phyloP scores from a whole-genome alignment of 164 flowering plant species.

The Sextonia rubra region DNA sequence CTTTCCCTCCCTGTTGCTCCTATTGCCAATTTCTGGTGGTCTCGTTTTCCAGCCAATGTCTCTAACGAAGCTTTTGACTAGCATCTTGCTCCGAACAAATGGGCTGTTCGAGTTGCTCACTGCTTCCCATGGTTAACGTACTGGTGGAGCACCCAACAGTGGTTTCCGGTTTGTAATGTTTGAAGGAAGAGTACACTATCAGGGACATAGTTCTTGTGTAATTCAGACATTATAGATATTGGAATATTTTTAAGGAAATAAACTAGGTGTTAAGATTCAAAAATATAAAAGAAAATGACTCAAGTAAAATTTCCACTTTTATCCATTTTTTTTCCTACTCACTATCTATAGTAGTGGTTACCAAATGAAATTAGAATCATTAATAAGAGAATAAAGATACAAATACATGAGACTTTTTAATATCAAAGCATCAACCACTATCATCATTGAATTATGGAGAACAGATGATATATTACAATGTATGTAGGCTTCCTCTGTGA shows the following conservation, averaged over 20 bases:
- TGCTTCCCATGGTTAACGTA: slow-evolving; percentile 67
- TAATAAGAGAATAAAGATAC: background rate
- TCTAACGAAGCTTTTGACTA: slow-evolving; percentile 45
- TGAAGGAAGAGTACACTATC: slow-evolving; percentile 2
- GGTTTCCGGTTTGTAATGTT: slow-evolving; percentile 50
- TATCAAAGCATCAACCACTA: too few species aligned
- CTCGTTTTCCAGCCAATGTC: slow-evolving; percentile 60
- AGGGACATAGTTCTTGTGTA: slow-evolving; percentile 16
- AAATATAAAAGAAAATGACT: too few species aligned
- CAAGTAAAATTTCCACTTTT: too few species aligned
- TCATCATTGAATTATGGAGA: too few species aligned
- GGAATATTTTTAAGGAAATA: background rate
- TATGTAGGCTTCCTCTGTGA: too few species aligned
- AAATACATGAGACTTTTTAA: too few species aligned
- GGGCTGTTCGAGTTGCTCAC: slow-evolving; percentile 64
- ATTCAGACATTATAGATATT: background rate
- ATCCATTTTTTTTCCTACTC: too few species aligned
- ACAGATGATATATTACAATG: too few species aligned
- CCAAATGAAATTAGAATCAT: background rate
- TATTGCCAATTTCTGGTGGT: slow-evolving; percentile 84
- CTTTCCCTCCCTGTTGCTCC: too few species aligned
- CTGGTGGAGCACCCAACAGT: slow-evolving; percentile 89
- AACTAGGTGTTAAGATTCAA: background rate
- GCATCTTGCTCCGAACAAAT: slow-evolving; percentile 49
- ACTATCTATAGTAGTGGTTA: background rate